These are phyloP conservation scores for Talaromyces thailandensis DNA, from an alignment of 495 filamentous ascomycete genomes.

Conservation along the genomic window DNA sequence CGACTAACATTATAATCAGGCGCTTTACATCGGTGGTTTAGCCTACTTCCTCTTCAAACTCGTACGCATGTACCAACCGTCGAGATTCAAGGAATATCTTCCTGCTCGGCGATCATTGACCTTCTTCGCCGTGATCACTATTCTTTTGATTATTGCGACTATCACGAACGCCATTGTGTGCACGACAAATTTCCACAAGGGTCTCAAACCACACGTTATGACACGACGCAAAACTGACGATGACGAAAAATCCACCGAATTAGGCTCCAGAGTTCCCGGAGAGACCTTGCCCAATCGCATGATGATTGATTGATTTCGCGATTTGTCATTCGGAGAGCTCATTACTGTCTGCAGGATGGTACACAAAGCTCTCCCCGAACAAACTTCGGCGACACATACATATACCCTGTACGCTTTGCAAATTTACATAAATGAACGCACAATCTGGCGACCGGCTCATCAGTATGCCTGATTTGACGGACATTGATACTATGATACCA, in stretches of 20 bases:
- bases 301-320: conserved; percentile 69
- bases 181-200: conserved; percentile 82
- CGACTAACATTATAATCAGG: conserved; percentile 19
- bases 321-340: neutral
- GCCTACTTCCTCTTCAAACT: conserved; percentile 99
- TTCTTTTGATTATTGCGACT: conserved; percentile 77
- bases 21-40: conserved; percentile 80
- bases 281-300: conserved; percentile 56
- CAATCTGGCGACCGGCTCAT: neutral
- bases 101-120: conserved; percentile 75
- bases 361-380: neutral
- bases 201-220: conserved; percentile 79
- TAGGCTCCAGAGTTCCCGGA: conserved; percentile 40
- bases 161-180: conserved; percentile 84
- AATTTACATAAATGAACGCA: neutral
- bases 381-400: neutral
- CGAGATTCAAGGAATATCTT: conserved; percentile 48
- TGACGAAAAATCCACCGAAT: conserved; percentile 71
- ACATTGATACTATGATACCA: neutral
- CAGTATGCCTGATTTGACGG: neutral
- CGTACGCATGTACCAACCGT: conserved; percentile 76
- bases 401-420: neutral
- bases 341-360: neutral
- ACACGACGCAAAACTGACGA: conserved; percentile 49
- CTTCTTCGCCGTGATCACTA: conserved; percentile 86